Percentiles rank a stretch among this genome's conserved stretches.
Conservation (phyloP, 2,329 filamentous ascomycete genomes). For the Venturia carpophila region DNA sequence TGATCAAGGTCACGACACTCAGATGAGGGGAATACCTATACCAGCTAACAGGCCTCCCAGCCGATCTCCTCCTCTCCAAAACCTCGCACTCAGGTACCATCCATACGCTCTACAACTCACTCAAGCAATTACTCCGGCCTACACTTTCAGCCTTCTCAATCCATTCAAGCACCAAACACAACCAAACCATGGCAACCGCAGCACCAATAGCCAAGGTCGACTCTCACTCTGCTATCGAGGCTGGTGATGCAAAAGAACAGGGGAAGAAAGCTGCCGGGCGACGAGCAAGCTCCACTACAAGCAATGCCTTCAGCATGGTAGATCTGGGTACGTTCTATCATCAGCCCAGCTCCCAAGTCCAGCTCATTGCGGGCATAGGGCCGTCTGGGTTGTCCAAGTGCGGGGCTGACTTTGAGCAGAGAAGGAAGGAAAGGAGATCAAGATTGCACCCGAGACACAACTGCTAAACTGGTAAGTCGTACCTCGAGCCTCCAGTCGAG, state of each 20-base stretch:
- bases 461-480: conserved; percentile 72
- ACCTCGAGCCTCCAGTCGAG: neutral
- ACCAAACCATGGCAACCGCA: conserved; percentile 24
- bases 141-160: conserved; percentile 2
- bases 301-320: conserved; percentile 72
- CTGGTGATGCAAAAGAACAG: conserved; percentile 48
- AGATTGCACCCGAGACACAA: conserved; percentile 75
- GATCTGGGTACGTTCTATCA: conserved; percentile 62
- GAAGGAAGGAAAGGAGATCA: conserved; percentile 61
- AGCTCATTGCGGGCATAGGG: conserved; percentile 5
- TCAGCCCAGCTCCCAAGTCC: neutral
- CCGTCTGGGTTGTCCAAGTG: conserved; percentile 18
- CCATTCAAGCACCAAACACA: neutral
- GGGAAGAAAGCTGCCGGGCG: conserved; percentile 47
- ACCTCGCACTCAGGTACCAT: neutral
- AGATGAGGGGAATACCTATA: neutral
- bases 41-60: neutral
- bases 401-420: conserved; percentile 43
- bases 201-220: conserved; percentile 31
- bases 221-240: conserved; percentile 82
- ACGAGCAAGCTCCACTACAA: conserved; percentile 63
- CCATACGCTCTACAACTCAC: neutral
- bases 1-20: conserved; percentile 1
- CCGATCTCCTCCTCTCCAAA: neutral
- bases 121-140: neutral